Conservation (phyloP, 192 early-diverging fungal species). For the Gamsiella multidivaricata region DNA sequence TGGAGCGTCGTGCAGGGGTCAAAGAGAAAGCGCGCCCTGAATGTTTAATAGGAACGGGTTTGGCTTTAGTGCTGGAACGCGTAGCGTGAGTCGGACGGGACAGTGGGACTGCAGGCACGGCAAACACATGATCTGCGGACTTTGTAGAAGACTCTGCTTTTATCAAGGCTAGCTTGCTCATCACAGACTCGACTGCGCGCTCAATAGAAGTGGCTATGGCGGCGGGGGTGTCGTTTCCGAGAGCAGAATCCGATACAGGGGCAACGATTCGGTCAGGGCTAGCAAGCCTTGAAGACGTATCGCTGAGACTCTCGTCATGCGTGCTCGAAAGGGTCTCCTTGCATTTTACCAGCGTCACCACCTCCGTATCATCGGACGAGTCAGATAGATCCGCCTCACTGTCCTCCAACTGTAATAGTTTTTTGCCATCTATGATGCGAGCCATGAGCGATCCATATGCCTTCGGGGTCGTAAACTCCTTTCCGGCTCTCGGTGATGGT, state of each 20-base stretch:
- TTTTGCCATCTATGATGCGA: slow-evolving; percentile 25
- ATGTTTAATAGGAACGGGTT: neutral
- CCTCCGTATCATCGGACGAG: slow-evolving; percentile 9
- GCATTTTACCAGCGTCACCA: neutral
- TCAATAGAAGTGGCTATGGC: neutral
- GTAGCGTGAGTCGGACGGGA: neutral
- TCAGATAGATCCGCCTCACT: slow-evolving; percentile 2
- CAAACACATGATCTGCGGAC: slow-evolving; percentile 13
- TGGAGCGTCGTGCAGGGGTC: neutral
- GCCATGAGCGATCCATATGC: slow-evolving; percentile 12
- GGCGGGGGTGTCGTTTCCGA: neutral
- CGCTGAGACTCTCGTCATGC: no score
- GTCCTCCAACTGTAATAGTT: neutral
- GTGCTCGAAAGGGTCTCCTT: no score
- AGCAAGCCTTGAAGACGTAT: no score
- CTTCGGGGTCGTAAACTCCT: neutral
- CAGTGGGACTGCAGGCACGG: neutral
- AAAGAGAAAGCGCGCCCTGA: neutral
- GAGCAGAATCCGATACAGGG: neutral
- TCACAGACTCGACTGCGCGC: neutral
- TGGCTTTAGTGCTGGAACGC: neutral
- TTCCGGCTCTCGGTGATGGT: neutral
- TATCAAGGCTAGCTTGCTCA: neutral
- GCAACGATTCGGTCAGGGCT: neutral
- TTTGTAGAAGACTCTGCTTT: neutral